Conservation (phyloP, 768 basidiomycete species). For the Leccinum arenicola region DNA sequence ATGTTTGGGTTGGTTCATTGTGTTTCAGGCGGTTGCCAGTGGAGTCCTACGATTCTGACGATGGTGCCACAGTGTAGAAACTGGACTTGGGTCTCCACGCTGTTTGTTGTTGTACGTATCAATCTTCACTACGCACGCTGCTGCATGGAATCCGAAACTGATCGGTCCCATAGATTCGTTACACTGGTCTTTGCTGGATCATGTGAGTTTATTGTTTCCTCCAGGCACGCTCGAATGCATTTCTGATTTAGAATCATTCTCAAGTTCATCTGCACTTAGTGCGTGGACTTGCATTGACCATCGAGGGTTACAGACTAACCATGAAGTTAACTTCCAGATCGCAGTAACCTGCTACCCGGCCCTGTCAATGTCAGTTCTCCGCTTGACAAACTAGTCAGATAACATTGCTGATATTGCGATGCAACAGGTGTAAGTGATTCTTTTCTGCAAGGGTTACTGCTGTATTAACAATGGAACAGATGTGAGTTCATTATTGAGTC, state of each 20-base stretch:
- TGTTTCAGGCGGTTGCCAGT: neutral
- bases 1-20: slow-evolving; percentile 11
- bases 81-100: slow-evolving; percentile 14
- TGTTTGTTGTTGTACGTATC: slow-evolving; percentile 16
- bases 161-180: slow-evolving; percentile 9
- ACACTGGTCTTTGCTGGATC: slow-evolving; percentile 9
- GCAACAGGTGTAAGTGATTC: slow-evolving; percentile 5
- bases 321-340: neutral
- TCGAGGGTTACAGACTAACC: neutral
- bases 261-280: slow-evolving; percentile 5
- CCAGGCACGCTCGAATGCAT: neutral
- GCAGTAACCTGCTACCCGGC: slow-evolving; percentile 4
- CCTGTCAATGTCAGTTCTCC: slow-evolving; percentile 4
- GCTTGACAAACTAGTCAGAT: neutral
- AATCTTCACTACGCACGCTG: no score
- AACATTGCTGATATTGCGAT: neutral
- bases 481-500: slow-evolving; percentile 5
- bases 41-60: neutral
- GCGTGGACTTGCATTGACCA: neutral
- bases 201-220: slow-evolving; percentile 1
- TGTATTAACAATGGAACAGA: neutral
- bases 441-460: neutral
- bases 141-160: neutral
- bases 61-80: neutral
- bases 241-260: neutral